phyloP scores from a whole-genome alignment of 2,329 filamentous ascomycete species.

The Colletotrichum kahawae region DNA sequence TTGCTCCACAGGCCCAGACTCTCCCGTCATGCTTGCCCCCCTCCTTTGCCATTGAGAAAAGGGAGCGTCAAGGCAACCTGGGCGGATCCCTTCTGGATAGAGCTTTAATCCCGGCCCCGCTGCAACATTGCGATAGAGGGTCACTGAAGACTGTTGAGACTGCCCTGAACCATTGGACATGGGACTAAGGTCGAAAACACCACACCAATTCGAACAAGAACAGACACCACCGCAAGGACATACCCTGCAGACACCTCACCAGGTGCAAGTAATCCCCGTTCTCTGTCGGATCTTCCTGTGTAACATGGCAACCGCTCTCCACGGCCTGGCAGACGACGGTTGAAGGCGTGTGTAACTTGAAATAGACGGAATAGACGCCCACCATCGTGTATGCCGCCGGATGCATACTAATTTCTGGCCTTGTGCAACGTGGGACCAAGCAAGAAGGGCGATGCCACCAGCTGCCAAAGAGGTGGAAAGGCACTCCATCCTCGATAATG shows the following conservation, averaged over 20 bases:
- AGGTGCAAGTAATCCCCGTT: background rate
- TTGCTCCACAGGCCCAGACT: slow-evolving; percentile 15
- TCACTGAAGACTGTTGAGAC: background rate
- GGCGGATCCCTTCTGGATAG: slow-evolving; percentile 18
- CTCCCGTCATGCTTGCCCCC: background rate
- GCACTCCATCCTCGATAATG: background rate
- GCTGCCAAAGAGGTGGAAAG: background rate
- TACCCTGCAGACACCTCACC: background rate
- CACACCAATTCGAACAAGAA: background rate
- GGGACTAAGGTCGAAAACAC: background rate
- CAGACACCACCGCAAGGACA: background rate
- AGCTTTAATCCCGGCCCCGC: slow-evolving; percentile 18
- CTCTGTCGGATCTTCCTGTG: background rate
- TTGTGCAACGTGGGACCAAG: background rate
- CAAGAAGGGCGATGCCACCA: background rate
- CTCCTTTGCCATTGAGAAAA: background rate
- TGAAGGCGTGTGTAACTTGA: background rate
- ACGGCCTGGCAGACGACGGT: background rate
- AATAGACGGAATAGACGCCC: slow-evolving; percentile 5
- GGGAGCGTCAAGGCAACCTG: background rate
- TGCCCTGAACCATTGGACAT: background rate
- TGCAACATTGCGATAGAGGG: background rate
- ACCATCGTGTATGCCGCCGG: background rate
- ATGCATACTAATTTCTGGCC: background rate
- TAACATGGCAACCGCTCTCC: background rate